Base-by-base conservation (phyloP, 169 alveolate species). In the Eimeria necatrix region DNA sequence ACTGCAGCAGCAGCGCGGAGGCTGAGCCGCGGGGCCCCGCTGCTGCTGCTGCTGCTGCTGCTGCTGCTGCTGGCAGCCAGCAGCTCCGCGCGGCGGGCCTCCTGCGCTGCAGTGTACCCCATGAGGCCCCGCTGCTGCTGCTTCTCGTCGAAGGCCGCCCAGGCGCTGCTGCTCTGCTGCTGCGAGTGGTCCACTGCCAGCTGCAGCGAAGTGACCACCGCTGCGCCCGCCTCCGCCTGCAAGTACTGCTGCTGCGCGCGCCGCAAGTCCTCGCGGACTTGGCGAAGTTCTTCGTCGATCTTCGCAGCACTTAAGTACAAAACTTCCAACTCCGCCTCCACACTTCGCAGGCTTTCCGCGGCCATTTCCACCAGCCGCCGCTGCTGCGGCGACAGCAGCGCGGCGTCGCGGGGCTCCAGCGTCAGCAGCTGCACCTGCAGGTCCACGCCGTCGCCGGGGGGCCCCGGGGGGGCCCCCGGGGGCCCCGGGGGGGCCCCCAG, bases 1-100 rank as follows among this genome's bases (percentile, higher is more conserved):
- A 73, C 84, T 16, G 84, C 84, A 46, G 84, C 84, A 73, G 84
- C 84, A 46, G 84, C 84, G 16, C 32, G 20, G 18, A 59, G 84
- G 41, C 60, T 73, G 10, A 73, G 84, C 0, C 60, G 84, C 7
- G 84, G 84, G 14, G 26, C 14, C 41, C 84, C 84, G 18, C 48
- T 59, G 9, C 32, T 32, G 59, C 60, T 14, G 56, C 32, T 6
- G 16, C 84, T 73, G 14, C 18, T 24, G 0, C 60, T 56, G 46
- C 59, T 73, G 41, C 20, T 26, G 60, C 32, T 41, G n/a, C n/a
- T n/a, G n/a, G n/a, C 41, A 0, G 41, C 41, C 14, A 73, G 56
- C 4, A 73, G 26, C 7, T 24, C 60, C 84, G 56, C 84, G 18
- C 26, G 18, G 5, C 84, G 84, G 10, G 41, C 60, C 84, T 73